Conservation (phyloP, 2,329 filamentous ascomycete species). For the Scedosporium minutisporum region DNA sequence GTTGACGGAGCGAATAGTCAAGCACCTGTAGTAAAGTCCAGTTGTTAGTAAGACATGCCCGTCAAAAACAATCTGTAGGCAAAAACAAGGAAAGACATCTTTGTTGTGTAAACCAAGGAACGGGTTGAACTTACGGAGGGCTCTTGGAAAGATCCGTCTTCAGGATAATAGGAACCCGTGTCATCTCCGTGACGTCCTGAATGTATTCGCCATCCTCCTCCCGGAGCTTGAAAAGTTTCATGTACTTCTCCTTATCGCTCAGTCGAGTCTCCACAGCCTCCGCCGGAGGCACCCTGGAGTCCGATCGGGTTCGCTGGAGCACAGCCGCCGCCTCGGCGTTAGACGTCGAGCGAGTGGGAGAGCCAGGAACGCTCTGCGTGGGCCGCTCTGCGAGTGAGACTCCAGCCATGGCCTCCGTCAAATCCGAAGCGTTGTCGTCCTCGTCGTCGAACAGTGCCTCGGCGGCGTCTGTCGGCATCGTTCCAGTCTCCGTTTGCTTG, state of each 20-base stretch:
- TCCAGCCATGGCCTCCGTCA: constrained; percentile 84
- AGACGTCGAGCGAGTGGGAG: constrained; percentile 66
- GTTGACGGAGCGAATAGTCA: constrained; percentile 77
- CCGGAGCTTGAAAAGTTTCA: constrained; percentile 78
- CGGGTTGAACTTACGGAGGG: constrained; percentile 72
- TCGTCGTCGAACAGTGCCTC: constrained; percentile 96
- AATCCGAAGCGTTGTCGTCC: constrained; percentile 75
- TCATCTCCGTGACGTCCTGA: constrained; percentile 97
- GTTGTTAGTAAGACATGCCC: constrained; percentile 24
- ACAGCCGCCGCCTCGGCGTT: constrained; percentile 35
- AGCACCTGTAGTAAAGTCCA: constrained; percentile 43
- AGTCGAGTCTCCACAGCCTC: constrained; percentile 72
- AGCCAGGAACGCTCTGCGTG: constrained; percentile 91
- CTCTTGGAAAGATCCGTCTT: constrained; percentile 99
- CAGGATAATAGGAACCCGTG: constrained; percentile 88
- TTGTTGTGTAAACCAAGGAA: background rate
- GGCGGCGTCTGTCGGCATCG: constrained; percentile 84
- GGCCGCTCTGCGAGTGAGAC: constrained; percentile 83
- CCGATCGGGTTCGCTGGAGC: constrained; percentile 82
- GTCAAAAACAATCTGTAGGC: background rate
- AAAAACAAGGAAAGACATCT: background rate
- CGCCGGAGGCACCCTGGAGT: constrained; percentile 74
- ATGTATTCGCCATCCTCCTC: constrained; percentile 95
- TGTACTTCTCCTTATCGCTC: constrained; percentile 92
- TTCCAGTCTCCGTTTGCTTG: constrained; percentile 89